Evolutionary conservation across 2,329 filamentous ascomycete species (phyloP).

Genomic region (Curvularia hawaiiensis): DNA sequence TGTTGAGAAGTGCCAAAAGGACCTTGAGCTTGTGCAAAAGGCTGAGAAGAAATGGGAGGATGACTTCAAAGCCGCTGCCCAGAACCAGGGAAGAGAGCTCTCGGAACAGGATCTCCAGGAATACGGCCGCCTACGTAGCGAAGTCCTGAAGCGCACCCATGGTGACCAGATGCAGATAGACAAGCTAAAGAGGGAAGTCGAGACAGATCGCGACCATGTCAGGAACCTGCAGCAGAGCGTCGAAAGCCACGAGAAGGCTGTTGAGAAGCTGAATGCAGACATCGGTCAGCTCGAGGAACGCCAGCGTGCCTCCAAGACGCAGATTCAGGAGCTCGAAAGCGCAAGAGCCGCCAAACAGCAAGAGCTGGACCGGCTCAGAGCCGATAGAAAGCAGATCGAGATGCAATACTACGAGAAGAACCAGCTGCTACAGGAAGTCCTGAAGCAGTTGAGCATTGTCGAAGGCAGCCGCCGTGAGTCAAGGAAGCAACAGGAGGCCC

Average conservation of each 20-base stretch:
- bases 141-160: conserved; percentile 83
- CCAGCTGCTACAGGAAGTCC: conserved; percentile 84
- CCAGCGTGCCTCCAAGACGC: conserved; percentile 65
- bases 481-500: conserved; percentile 76
- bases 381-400: conserved; percentile 58
- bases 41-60: conserved; percentile 87
- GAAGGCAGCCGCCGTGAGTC: conserved; percentile 86
- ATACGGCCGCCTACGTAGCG: conserved; percentile 81
- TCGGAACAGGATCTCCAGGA: conserved; percentile 87
- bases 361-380: conserved; percentile 71
- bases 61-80: conserved; percentile 82
- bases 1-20: conserved; percentile 77
- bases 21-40: conserved; percentile 84
- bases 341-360: conserved; percentile 91
- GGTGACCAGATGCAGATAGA: conserved; percentile 82
- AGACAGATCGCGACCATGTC: conserved; percentile 88
- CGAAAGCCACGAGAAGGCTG: conserved; percentile 74
- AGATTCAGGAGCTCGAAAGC: conserved; percentile 69
- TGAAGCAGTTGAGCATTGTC: conserved; percentile 79
- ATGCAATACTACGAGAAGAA: conserved; percentile 87
- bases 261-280: conserved; percentile 76
- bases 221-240: conserved; percentile 89
- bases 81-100: conserved; percentile 84
- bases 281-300: conserved; percentile 71
- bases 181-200: conserved; percentile 84